Evolutionary conservation across 345 rosid species (phyloP).

Genomic region (Leavenworthia alabamica): DNA sequence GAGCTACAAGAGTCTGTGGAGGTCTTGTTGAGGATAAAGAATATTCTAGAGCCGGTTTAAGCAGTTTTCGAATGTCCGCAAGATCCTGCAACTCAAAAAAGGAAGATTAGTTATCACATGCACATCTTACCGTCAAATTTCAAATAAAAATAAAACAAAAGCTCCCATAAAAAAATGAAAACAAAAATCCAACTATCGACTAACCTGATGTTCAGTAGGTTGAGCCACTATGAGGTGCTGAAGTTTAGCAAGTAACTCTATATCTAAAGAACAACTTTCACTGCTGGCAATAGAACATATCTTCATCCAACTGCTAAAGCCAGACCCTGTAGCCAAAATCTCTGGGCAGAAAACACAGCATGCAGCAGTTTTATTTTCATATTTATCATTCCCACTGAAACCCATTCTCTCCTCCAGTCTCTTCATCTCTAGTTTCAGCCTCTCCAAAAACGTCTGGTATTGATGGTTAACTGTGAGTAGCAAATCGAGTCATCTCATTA

Average conservation of each 20-base stretch:
- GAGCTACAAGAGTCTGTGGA: conserved; percentile 72
- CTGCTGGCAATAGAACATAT: conserved; percentile 46
- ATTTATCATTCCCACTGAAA: conserved; percentile 21
- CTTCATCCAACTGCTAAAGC: conserved; percentile 50
- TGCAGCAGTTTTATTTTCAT: conserved; percentile 30
- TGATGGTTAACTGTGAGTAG: conserved; percentile 18
- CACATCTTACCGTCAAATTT: neutral
- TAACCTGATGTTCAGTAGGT: conserved; percentile 45
- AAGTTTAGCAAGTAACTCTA: conserved; percentile 60
- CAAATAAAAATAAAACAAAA: neutral
- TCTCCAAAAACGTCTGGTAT: conserved; percentile 54
- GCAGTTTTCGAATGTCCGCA: conserved; percentile 31
- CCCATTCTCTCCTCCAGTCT: conserved; percentile 36
- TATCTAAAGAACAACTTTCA: conserved; percentile 62
- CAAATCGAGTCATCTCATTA: neutral
- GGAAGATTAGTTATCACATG: neutral
- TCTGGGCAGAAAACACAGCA: conserved; percentile 57
- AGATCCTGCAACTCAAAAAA: conserved; percentile 38
- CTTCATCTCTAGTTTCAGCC: conserved; percentile 54
- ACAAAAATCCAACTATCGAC: conserved; percentile 8
- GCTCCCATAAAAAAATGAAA: neutral
- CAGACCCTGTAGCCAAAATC: conserved; percentile 41
- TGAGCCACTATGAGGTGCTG: conserved; percentile 42
- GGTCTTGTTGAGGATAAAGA: conserved; percentile 62
- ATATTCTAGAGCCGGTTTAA: conserved; percentile 49